Evolutionary conservation across 371 early-diverging fungal genomes (phyloP).

Genomic region (Syncephalastrum racemosum): DNA sequence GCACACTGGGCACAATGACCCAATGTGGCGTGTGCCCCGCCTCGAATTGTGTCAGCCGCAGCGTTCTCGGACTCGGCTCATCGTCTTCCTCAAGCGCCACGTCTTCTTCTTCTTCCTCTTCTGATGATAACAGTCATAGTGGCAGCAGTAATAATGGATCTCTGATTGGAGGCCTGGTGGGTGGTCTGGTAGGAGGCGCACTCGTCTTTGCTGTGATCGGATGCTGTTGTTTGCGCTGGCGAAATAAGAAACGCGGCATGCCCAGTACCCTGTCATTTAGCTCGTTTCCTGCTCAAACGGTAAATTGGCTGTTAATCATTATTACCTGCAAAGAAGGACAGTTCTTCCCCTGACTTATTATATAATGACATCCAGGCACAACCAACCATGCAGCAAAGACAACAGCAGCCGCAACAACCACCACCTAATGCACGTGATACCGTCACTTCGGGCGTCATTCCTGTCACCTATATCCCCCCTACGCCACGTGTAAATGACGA

Average conservation of each 20-base stretch:
- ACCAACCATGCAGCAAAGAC: neutral
- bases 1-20: slow-evolving; percentile 38
- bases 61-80: slow-evolving; percentile 23
- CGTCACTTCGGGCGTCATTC: slow-evolving; percentile 46
- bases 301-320: neutral
- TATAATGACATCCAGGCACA: neutral
- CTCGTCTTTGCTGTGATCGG: slow-evolving; percentile 23
- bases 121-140: neutral
- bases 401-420: neutral
- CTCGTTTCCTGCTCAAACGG: neutral
- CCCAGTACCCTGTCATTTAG: neutral
- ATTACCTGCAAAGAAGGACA: neutral
- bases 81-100: slow-evolving; percentile 5
- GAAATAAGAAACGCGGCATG: slow-evolving; percentile 1
- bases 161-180: slow-evolving; percentile 35
- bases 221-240: slow-evolving; percentile 14
- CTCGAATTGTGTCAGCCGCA: slow-evolving; percentile 30
- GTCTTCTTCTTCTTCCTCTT: neutral
- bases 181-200: slow-evolving; percentile 41
- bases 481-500: slow-evolving; percentile 11
- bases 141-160: slow-evolving; percentile 15
- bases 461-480: slow-evolving; percentile 48
- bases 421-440: slow-evolving; percentile 12
- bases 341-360: neutral
- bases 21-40: slow-evolving; percentile 42